Evolutionary conservation across 129 eudicot genomes (phyloP), one percentile per base, ranked within the genome.

Genomic region (Apium graveolens): DNA sequence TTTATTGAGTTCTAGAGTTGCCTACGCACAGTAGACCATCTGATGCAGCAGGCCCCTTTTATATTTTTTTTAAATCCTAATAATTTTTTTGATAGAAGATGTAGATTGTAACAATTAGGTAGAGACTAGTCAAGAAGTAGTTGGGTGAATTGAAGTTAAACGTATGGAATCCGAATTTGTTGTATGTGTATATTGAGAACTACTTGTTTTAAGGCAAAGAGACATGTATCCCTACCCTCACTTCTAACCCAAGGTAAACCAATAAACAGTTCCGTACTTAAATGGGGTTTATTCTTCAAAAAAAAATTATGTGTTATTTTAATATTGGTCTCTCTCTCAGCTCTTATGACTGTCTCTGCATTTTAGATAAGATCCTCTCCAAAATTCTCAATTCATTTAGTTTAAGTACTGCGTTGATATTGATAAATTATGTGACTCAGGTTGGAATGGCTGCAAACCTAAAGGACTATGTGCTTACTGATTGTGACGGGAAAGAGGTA

Each of bases 401-500:
- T 21, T 76, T 41, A 38, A 34, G 35, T 70, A 68, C 80, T 34
- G 14, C 55, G 24, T 14, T 76, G 38, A 31, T 57, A 14, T 27
- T 63, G 34, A 62, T 57, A 73, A 41, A 16, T 35, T 37, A 46
- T 46, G 38, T 48, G 39, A 79, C 78, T 77, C 81, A 91, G 98
- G 85, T 90, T 38, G 98, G 91, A 24, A 90, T 95, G 96, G 97
- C 97, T 83, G 97, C 91, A 75, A 95, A 95, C 86, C 89, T 95
- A 42, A 91, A 87, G 90, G 90, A 95, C 62, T 90, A 80, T 76
- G 84, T 86, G 84, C 88, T 91, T 71, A 95, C 94, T 26, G 85
- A 88, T 72, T 81, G 87, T 78, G 91, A 89, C 79, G 98, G 98
- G 73, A 80, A 86, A 70, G 92, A 90, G 97, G 98, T 95, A 90